Conservation (phyloP, 177 flowering plant species). For the Vitis hybrid region DNA sequence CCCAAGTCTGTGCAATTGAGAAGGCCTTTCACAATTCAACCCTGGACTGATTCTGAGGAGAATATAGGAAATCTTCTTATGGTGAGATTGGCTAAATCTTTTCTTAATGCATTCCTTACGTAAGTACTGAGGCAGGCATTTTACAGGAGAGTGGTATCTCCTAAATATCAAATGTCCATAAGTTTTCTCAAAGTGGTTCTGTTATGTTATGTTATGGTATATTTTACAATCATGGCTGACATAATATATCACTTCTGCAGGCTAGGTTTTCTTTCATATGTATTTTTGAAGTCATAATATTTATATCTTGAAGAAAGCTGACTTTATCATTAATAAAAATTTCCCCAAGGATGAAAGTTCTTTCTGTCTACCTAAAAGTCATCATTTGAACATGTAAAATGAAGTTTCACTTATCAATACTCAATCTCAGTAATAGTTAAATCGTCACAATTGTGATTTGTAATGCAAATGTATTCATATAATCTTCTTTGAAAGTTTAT, state of each 20-base stretch:
- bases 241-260: too few relatives aligned
- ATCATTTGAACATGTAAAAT: too few relatives aligned
- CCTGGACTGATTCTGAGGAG: constrained; percentile 82
- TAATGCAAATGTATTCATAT: background rate
- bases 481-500: background rate
- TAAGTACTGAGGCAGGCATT: too few relatives aligned
- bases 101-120: background rate
- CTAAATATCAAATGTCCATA: background rate
- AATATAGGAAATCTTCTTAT: constrained; percentile 81
- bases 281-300: too few relatives aligned
- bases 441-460: background rate
- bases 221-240: background rate
- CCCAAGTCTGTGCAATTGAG: constrained; percentile 61
- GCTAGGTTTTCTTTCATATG: too few relatives aligned
- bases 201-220: background rate
- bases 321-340: too few relatives aligned
- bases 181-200: background rate
- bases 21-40: constrained; percentile 64
- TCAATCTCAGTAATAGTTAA: too few relatives aligned
- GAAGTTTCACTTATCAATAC: too few relatives aligned
- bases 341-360: too few relatives aligned
- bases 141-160: too few relatives aligned
- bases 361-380: too few relatives aligned
- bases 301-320: too few relatives aligned
- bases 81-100: constrained; percentile 40